Evolutionary conservation across 2,329 filamentous ascomycete species (phyloP).

Genomic region (Paraphoma chrysanthemicola): DNA sequence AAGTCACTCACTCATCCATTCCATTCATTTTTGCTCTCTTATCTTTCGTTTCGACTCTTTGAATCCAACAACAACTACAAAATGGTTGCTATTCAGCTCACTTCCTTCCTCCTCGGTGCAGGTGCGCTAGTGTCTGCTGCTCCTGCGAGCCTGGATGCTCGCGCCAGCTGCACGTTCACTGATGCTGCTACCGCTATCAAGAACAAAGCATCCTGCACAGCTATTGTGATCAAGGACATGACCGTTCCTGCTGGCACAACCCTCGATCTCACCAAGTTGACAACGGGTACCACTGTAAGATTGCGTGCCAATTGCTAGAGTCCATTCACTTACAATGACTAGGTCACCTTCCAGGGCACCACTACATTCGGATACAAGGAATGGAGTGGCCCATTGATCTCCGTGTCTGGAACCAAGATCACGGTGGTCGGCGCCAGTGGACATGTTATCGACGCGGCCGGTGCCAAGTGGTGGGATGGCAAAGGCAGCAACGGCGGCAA

Average conservation of each 20-base stretch:
- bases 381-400: constrained; percentile 70
- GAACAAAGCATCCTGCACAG: constrained; percentile 60
- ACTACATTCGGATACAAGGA: constrained; percentile 73
- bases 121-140: constrained; percentile 39
- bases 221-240: constrained; percentile 61
- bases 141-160: constrained; percentile 35
- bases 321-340: neutral
- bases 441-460: constrained; percentile 64
- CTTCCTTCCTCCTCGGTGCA: constrained; percentile 33
- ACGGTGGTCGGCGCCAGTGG: constrained; percentile 65
- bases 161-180: constrained; percentile 63
- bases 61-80: constrained; percentile 1
- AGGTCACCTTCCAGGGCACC: constrained; percentile 68
- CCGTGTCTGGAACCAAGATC: constrained; percentile 65
- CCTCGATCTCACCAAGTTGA: constrained; percentile 64
- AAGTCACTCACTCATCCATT: constrained; percentile 16
- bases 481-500: constrained; percentile 58
- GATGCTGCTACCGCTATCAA: constrained; percentile 57
- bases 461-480: constrained; percentile 59
- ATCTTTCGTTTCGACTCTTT: neutral
- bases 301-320: neutral
- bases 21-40: constrained; percentile 6
- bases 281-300: constrained; percentile 55
- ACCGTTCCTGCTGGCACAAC: constrained; percentile 65
- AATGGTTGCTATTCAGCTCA: constrained; percentile 30